A percentile compares a stretch with the other conserved stretches of the same genome.
Evolutionary conservation across 2,329 filamentous ascomycete species (phyloP).

Genomic region (Fusarium pseudoanthophilum): DNA sequence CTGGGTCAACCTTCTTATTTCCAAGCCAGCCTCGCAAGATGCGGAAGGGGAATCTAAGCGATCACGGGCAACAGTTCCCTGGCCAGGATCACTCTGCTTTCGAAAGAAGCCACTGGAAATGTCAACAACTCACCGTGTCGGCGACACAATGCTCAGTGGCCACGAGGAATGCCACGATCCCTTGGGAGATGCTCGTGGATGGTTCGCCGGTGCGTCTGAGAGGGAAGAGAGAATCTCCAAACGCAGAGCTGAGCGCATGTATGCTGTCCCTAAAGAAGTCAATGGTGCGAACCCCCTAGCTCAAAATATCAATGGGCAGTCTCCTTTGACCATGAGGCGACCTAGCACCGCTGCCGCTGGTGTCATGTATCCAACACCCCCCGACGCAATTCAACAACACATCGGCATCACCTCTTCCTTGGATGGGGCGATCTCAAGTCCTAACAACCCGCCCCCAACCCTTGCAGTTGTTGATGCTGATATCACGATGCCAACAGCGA

Average conservation of each 20-base stretch:
- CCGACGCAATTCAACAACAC: constrained; percentile 69
- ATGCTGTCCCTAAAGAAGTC: constrained; percentile 54
- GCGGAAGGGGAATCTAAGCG: constrained; percentile 55
- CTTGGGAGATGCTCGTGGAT: constrained; percentile 58
- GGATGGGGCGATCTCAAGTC: constrained; percentile 66
- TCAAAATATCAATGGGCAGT: constrained; percentile 60
- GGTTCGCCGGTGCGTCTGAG: constrained; percentile 58
- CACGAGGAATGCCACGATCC: constrained; percentile 60
- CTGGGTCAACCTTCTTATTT: constrained; percentile 64
- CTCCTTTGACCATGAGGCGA: constrained; percentile 62
- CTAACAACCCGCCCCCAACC: constrained; percentile 56
- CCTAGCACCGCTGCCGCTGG: constrained; percentile 60
- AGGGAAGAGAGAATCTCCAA: constrained; percentile 60
- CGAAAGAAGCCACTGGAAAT: constrained; percentile 58
- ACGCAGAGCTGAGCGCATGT: constrained; percentile 63
- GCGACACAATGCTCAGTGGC: constrained; percentile 52
- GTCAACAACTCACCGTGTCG: constrained; percentile 52
- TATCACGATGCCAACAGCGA: constrained; percentile 32
- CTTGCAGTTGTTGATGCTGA: constrained; percentile 48
- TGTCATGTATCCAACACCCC: constrained; percentile 77
- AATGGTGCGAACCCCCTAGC: constrained; percentile 56
- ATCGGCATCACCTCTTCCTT: constrained; percentile 66
- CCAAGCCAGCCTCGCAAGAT: constrained; percentile 57
- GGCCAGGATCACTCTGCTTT: constrained; percentile 66
- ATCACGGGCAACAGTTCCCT: constrained; percentile 59